Percentiles rank a stretch among this genome's conserved stretches.
These are phyloP conservation scores for Crucibulum laeve DNA, from an alignment of 768 basidiomycete genomes.

Conservation along the genomic window DNA sequence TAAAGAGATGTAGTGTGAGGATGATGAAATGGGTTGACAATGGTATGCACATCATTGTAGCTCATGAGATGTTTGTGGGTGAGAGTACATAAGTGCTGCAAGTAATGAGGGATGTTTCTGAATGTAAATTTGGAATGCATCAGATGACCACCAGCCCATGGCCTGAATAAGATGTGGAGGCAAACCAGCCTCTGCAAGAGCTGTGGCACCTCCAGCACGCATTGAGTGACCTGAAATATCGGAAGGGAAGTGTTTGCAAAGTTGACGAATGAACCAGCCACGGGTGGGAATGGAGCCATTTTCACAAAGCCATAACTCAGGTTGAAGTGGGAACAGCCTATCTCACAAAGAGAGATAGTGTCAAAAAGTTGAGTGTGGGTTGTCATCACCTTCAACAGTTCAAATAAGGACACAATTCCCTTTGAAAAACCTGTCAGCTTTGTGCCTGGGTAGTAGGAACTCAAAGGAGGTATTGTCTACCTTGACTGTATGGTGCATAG, in stretches of 20 bases:
- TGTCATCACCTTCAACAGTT: not conserved
- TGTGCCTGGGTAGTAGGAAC: conserved; percentile 29
- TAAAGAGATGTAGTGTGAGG: no score
- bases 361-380: not conserved
- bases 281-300: conserved; percentile 10
- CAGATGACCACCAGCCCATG: conserved; percentile 32
- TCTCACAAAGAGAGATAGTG: not conserved
- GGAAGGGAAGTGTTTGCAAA: conserved; percentile 3
- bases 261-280: conserved; percentile 11
- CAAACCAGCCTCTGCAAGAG: conserved; percentile 21
- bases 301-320: conserved; percentile 10
- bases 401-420: not conserved
- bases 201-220: conserved; percentile 33
- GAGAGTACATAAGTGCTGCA: not conserved
- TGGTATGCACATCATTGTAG: no score
- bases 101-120: conserved; percentile 16
- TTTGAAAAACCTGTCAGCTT: conserved; percentile 23
- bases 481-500: not conserved
- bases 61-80: no score
- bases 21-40: no score
- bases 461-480: not conserved
- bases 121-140: conserved; percentile 23
- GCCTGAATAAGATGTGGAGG: conserved; percentile 26
- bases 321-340: not conserved
- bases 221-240: conserved; percentile 31